Percentiles rank a stretch among this genome's conserved stretches.
Conservation (phyloP, 2,329 filamentous ascomycete species). For the Botrytis tulipae region DNA sequence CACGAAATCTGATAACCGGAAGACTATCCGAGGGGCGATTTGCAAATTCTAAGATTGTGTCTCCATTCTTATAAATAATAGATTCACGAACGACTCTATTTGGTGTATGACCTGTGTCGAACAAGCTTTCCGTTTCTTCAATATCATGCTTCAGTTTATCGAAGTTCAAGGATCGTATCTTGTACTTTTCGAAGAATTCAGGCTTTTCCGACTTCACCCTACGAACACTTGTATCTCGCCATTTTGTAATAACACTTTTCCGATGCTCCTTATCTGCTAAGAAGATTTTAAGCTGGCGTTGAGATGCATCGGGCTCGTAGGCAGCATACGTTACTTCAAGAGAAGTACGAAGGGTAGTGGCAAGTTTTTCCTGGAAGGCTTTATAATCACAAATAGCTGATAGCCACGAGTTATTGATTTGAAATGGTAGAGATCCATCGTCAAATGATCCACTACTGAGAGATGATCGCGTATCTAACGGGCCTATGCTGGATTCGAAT, state of each 20-base stretch:
- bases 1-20: constrained; percentile 49
- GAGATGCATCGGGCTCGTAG: constrained; percentile 46
- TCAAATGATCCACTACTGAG: constrained; percentile 28
- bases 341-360: constrained; percentile 44
- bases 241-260: constrained; percentile 44
- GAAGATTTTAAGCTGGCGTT: constrained; percentile 45
- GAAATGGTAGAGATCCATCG: constrained; percentile 34
- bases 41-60: constrained; percentile 53
- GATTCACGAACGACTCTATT: constrained; percentile 45
- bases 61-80: constrained; percentile 46
- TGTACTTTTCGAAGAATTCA: constrained; percentile 47
- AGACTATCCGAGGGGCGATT: constrained; percentile 42
- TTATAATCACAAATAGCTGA: constrained; percentile 48
- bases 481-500: constrained; percentile 30
- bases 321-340: constrained; percentile 47
- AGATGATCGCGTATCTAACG: constrained; percentile 30
- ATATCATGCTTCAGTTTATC: constrained; percentile 47
- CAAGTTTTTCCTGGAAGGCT: constrained; percentile 44
- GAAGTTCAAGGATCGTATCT: constrained; percentile 49
- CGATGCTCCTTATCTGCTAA: constrained; percentile 46
- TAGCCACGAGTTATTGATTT: constrained; percentile 39
- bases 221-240: constrained; percentile 48
- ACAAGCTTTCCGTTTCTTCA: constrained; percentile 42
- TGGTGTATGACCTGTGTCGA: constrained; percentile 45
- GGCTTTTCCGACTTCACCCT: constrained; percentile 46